phyloP scores from a whole-genome alignment of 768 basidiomycete genomes.

The Termitomyces bulborhizus region DNA sequence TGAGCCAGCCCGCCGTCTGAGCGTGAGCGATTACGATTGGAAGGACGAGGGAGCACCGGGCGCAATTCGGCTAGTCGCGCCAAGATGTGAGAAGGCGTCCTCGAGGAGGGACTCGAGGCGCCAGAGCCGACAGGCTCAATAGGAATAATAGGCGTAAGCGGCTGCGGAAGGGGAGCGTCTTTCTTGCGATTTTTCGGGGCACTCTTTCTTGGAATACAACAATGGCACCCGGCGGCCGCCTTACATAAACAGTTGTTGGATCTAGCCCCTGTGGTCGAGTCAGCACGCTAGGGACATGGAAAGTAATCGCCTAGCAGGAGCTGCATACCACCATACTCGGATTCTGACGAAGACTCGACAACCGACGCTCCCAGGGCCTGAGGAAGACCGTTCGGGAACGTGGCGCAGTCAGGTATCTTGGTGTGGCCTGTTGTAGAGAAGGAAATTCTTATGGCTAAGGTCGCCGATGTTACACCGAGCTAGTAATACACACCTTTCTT shows the following conservation, averaged over 20 bases:
- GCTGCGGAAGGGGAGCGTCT: constrained; percentile 13
- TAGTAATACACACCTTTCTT: constrained; percentile 59
- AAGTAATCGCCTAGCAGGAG: constrained; percentile 35
- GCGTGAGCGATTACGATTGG: constrained; percentile 8
- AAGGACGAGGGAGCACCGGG: constrained; percentile 63
- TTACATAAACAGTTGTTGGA: constrained; percentile 38
- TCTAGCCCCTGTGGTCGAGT: constrained; percentile 37
- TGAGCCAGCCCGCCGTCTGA: constrained; percentile 35
- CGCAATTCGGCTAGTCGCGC: constrained; percentile 61
- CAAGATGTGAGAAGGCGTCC: constrained; percentile 41
- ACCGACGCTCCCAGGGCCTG: constrained; percentile 63
- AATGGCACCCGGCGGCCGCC: constrained; percentile 43
- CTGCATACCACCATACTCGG: constrained; percentile 62
- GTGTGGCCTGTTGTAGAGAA: constrained; percentile 38
- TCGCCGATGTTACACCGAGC: constrained; percentile 15
- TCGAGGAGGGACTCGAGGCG: constrained; percentile 8
- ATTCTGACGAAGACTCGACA: constrained; percentile 47
- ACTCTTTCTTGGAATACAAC: constrained; percentile 46
- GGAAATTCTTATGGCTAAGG: constrained; percentile 41
- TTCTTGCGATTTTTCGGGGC: constrained; percentile 28
- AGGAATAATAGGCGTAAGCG: constrained; percentile 5
- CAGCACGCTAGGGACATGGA: constrained; percentile 33
- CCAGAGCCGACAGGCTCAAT: constrained; percentile 2
- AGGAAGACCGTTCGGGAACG: constrained; percentile 77
- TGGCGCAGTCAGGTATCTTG: constrained; percentile 61